Base-by-base conservation (phyloP, 495 filamentous ascomycete species). In the Xylaria palmicola region DNA sequence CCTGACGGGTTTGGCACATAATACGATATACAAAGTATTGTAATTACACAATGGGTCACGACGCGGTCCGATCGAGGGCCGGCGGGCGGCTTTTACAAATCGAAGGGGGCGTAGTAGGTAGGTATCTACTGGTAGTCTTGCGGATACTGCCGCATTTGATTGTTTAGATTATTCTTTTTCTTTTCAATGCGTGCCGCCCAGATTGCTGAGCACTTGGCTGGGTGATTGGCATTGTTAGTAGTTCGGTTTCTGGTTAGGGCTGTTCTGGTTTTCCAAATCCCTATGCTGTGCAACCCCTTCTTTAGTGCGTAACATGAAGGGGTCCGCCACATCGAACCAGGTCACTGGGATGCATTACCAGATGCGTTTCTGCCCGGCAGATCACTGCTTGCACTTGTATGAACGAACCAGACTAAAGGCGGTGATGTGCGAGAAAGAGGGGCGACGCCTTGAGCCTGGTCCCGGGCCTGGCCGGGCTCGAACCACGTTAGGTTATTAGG, bases 261-360 rank as follows among this genome's bases (percentile, higher is more conserved):
- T 27, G n/a, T 30, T 13, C 13, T 9, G 15, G 27, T 44, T 32
- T 56, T 56, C 39, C 53, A 43, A 43, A 56, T 43, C 43, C n/a
- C 39, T 43, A 37, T 44, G 17, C 4, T 15, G 52, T 40, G 53
- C 39, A n/a, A 56, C 26, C 26, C 53, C 51, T 30, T 7, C 53
- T 32, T 56, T 17, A n/a, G n/a, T n/a, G 53, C 39, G 39, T 43
- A 56, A 44, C 53, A 32, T 13, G 24, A 17, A 32, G 17, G n/a
- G 26, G 40, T 34, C 20, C 20, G 53, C 32, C 44, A 51, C 26
- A n/a, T 48, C 26, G 41, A 57, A 57, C 55, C 55, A 57, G 55
- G 41, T 48, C 55, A 37, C 30, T 57, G 55, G 55, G 41, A 57
- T 44, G 37, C 5, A 19, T 24, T 47, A 57, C 55, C 55, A 47